phyloP scores from a whole-genome alignment of 202 grass and related monocot genomes.

The Saccharum hybrid region DNA sequence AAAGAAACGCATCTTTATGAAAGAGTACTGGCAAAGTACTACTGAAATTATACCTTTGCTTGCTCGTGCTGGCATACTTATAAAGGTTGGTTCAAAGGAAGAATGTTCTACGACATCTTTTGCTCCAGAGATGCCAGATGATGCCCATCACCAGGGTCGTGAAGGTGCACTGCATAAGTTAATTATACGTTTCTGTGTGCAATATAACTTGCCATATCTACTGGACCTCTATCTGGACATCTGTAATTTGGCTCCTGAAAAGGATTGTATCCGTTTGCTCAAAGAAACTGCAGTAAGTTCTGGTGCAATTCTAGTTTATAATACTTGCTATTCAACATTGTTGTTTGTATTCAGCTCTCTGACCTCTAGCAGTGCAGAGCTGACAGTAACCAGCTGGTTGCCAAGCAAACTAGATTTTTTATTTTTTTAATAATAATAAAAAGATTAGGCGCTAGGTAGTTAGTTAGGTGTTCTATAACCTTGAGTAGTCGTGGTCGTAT shows the following conservation, averaged over 20 bases:
- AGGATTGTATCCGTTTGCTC: conserved; percentile 58
- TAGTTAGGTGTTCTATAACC: not conserved
- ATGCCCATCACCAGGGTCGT: conserved; percentile 25
- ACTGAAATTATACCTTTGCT: conserved; percentile 68
- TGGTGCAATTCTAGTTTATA: conserved; percentile 41
- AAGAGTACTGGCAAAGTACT: conserved; percentile 83
- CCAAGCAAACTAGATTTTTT: conserved; percentile 20
- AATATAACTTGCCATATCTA: conserved; percentile 76
- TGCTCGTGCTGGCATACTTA: conserved; percentile 64
- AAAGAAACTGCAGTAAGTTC: conserved; percentile 74
- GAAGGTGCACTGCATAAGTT: conserved; percentile 72
- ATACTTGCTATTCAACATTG: conserved; percentile 5
- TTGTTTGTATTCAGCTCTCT: conserved; percentile 24
- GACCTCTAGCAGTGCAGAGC: not conserved
- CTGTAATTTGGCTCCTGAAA: conserved; percentile 67
- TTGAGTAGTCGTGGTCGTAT: not conserved
- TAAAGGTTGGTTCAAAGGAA: conserved; percentile 44
- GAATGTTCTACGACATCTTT: conserved; percentile 14
- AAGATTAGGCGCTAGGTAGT: not conserved
- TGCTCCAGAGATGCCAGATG: conserved; percentile 50
- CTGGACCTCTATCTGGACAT: conserved; percentile 91
- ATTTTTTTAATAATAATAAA: not conserved
- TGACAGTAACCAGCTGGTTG: conserved; percentile 16
- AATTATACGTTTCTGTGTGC: conserved; percentile 74
- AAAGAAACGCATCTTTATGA: conserved; percentile 79